These are phyloP conservation scores for Stentor roeselii DNA, from an alignment of 73 alveolate species.

Conservation along the genomic window DNA sequence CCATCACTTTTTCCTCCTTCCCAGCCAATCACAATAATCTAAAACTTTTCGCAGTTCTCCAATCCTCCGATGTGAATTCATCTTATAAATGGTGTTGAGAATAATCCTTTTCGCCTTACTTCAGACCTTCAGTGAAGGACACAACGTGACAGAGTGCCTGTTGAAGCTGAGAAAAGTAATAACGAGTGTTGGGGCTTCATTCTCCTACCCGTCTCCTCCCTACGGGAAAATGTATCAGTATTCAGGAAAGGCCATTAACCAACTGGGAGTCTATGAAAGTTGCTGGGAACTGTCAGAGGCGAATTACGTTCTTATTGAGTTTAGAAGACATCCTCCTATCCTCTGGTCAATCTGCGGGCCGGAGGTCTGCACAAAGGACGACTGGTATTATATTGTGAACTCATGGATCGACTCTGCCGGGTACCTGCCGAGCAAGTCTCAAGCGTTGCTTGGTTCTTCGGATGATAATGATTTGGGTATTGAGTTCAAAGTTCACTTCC, in stretches of 20 bases:
- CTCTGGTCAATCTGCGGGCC: background rate
- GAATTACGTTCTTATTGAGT: background rate
- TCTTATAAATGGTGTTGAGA: background rate
- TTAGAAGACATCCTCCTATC: background rate
- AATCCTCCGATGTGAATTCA: background rate
- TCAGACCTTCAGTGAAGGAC: background rate
- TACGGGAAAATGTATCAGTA: background rate
- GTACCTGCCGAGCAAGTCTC: no score
- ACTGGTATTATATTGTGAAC: no score
- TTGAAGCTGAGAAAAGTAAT: background rate
- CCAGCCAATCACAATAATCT: background rate
- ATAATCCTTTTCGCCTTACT: background rate
- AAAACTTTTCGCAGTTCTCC: background rate
- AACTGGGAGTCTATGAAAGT: background rate
- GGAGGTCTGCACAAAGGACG: background rate
- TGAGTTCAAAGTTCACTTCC: background rate
- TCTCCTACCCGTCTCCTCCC: background rate
- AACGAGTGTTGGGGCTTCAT: background rate
- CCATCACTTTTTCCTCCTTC: no score
- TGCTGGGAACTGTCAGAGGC: background rate
- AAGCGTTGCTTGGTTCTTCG: background rate
- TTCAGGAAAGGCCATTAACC: background rate
- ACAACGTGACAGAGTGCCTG: background rate
- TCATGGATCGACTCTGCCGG: no score
- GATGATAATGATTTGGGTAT: background rate